A percentile compares a stretch with the other conserved stretches of the same genome.
phyloP scores from a whole-genome alignment of 345 rosid species.

The Gossypium longicalyx region DNA sequence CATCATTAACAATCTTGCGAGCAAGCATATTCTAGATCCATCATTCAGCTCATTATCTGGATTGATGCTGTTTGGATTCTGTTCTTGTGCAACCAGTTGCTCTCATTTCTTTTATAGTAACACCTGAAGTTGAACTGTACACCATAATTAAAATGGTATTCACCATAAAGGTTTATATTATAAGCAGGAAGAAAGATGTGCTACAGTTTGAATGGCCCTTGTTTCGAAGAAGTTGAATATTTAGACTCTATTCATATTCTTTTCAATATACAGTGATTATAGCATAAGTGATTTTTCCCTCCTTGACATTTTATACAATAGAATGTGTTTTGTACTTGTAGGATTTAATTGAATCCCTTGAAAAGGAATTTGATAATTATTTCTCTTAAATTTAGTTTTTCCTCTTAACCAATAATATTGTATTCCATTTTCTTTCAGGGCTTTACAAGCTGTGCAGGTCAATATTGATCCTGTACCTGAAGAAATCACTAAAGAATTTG shows the following conservation, averaged over 20 bases:
- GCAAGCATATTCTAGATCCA: neutral
- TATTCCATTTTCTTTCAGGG: slow-evolving; percentile 40
- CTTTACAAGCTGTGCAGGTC: slow-evolving; percentile 45
- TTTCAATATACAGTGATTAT: neutral
- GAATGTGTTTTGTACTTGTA: neutral
- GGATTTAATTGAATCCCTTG: neutral
- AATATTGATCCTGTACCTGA: slow-evolving; percentile 76
- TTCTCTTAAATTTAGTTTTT: neutral
- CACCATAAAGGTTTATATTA: neutral
- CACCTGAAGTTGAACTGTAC: neutral
- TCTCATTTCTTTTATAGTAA: neutral
- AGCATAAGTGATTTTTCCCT: neutral
- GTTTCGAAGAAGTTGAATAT: neutral
- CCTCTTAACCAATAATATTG: neutral
- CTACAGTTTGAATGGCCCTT: neutral
- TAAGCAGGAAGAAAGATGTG: neutral
- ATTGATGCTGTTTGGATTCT: neutral
- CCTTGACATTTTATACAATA: neutral
- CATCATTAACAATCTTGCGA: slow-evolving; percentile 2
- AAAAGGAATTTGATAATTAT: neutral
- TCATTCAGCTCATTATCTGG: neutral
- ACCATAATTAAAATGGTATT: neutral
- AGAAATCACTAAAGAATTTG: slow-evolving; percentile 62
- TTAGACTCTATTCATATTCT: neutral
- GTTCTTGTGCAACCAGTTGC: neutral